Evolutionary conservation across 2,329 filamentous ascomycete genomes (phyloP).

Genomic region (Polychaeton citri): DNA sequence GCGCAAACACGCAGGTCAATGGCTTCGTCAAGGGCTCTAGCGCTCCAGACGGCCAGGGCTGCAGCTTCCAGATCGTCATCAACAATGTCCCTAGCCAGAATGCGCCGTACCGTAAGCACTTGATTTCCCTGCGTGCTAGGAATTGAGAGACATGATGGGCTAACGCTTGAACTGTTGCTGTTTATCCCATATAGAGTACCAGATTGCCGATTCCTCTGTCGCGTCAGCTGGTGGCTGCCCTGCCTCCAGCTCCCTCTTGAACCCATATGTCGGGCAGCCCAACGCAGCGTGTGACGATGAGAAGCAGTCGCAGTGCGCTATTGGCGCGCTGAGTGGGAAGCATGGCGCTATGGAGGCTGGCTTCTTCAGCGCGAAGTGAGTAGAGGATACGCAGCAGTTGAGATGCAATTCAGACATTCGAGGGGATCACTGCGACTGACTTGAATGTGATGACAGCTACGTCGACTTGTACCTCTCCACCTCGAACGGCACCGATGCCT

Average conservation of each 20-base stretch:
- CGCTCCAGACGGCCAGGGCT: neutral
- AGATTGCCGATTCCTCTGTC: neutral
- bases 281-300: conserved; percentile 17
- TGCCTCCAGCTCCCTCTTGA: neutral
- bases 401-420: too few species aligned
- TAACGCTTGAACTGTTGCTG: too few species aligned
- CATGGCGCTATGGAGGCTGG: conserved; percentile 20
- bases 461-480: conserved; percentile 34
- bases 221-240: neutral
- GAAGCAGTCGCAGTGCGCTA: conserved; percentile 24
- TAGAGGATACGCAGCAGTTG: too few species aligned
- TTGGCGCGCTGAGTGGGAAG: conserved; percentile 28
- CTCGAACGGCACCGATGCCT: conserved; percentile 24
- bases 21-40: neutral
- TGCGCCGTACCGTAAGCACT: neutral
- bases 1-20: neutral
- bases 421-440: too few species aligned
- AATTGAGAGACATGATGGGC: too few species aligned
- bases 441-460: too few species aligned
- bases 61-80: neutral
- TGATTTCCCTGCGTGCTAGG: neutral
- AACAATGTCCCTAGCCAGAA: neutral
- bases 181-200: neutral
- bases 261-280: neutral
- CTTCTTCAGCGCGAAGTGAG: conserved; percentile 10